Evolutionary conservation across 148 eudicot genomes (phyloP).

Genomic region (Chenopodium berlandieri): DNA sequence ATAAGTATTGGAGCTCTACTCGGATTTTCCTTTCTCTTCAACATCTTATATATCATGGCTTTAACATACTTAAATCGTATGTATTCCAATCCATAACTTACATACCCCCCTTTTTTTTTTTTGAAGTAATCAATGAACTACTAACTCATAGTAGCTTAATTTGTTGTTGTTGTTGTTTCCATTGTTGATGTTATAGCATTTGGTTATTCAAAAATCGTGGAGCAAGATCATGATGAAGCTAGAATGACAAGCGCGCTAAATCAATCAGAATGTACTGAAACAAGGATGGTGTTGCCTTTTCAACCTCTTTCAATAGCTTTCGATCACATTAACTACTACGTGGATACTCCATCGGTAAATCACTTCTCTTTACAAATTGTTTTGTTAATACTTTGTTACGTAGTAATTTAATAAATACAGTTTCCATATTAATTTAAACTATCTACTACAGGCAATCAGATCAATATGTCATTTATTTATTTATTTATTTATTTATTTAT

Average conservation of each 20-base stretch:
- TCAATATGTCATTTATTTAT: too few relatives aligned
- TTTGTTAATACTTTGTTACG: background rate
- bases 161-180: too few relatives aligned
- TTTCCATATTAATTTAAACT: too few relatives aligned
- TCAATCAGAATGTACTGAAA: too few relatives aligned
- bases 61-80: slow-evolving; percentile 59
- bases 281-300: slow-evolving; percentile 63
- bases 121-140: background rate
- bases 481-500: too few relatives aligned
- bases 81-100: background rate
- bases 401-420: too few relatives aligned
- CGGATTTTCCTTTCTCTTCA: slow-evolving; percentile 63
- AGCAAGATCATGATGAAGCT: slow-evolving; percentile 29
- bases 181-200: background rate
- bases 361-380: background rate
- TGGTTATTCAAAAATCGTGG: background rate
- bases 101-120: background rate
- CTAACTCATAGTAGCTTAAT: too few relatives aligned
- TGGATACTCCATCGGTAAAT: slow-evolving; percentile 65
- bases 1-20: slow-evolving; percentile 60
- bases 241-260: too few relatives aligned
- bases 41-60: slow-evolving; percentile 48
- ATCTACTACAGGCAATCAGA: too few relatives aligned
- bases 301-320: slow-evolving; percentile 65
- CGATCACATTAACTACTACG: slow-evolving; percentile 54